Percentiles rank a stretch among this genome's conserved stretches.
These are phyloP conservation scores for Lasiodiplodia gonubiensis DNA, from an alignment of 2,329 filamentous ascomycete species.

Conservation along the genomic window DNA sequence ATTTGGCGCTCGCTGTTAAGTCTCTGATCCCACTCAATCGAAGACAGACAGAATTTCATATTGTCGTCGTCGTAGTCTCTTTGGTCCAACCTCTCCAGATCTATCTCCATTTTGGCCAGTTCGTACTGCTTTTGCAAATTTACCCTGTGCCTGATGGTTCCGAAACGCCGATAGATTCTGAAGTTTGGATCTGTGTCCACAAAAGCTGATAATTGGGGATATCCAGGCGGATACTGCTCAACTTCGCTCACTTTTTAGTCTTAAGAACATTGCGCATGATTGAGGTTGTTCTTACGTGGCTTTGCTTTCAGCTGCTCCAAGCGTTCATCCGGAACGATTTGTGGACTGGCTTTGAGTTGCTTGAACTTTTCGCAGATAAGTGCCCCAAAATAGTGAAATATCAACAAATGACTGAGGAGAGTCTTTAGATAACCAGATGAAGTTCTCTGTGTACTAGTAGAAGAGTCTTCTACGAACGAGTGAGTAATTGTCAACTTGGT, in stretches of 20 bases:
- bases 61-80: background rate
- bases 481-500: no score
- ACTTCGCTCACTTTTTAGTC: background rate
- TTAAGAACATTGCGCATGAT: background rate
- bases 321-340: background rate
- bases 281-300: background rate
- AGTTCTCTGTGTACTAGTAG: no score
- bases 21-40: background rate
- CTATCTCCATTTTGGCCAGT: conserved; percentile 25
- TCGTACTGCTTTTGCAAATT: conserved; percentile 30
- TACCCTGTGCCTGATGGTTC: conserved; percentile 30
- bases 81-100: background rate
- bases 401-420: no score
- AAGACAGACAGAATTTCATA: background rate
- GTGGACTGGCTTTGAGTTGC: no score
- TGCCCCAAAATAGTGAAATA: no score
- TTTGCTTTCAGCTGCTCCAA: background rate
- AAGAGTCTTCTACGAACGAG: no score
- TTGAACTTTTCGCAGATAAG: no score
- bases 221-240: conserved; percentile 26
- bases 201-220: conserved; percentile 30
- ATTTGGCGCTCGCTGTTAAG: background rate
- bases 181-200: conserved; percentile 30
- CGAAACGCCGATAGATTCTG: conserved; percentile 30
- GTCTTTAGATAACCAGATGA: no score